A percentile compares a stretch with the other conserved stretches of the same genome.
Evolutionary conservation across 2,329 filamentous ascomycete genomes (phyloP).

Genomic region (Bipolaris cookei): DNA sequence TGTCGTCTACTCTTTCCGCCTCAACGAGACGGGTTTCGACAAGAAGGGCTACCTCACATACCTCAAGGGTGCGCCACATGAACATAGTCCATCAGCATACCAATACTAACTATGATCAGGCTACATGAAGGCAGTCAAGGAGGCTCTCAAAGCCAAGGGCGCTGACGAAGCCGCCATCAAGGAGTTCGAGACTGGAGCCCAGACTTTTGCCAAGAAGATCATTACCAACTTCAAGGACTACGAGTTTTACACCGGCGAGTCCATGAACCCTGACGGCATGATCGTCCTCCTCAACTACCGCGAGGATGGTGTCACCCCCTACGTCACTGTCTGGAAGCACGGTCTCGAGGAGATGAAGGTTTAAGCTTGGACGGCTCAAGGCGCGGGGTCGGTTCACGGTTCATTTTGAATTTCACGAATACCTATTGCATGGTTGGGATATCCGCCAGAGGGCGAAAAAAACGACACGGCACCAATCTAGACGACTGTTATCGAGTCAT

Average conservation of each 20-base stretch:
- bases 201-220: conserved; percentile 80
- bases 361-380: conserved; percentile 56
- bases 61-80: conserved; percentile 75
- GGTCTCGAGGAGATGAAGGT: conserved; percentile 90
- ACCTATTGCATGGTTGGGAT: conserved; percentile 48
- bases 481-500: conserved; percentile 30
- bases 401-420: conserved; percentile 46
- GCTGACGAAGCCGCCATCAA: conserved; percentile 70
- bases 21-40: conserved; percentile 78
- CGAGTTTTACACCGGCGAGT: conserved; percentile 91
- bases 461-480: conserved; percentile 41
- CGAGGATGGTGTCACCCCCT: conserved; percentile 92
- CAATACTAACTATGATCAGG: conserved; percentile 53
- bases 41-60: conserved; percentile 85
- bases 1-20: conserved; percentile 89
- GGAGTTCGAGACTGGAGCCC: conserved; percentile 79
- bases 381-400: conserved; percentile 28
- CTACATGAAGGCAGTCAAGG: conserved; percentile 92
- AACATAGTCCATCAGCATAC: neutral
- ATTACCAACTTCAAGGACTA: conserved; percentile 90
- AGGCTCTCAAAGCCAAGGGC: conserved; percentile 69
- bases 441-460: conserved; percentile 46
- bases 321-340: conserved; percentile 92
- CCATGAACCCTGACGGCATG: conserved; percentile 94
- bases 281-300: conserved; percentile 96